Conservation (phyloP, 169 alveolate species). For the Cryptosporidium andersoni region DNA sequence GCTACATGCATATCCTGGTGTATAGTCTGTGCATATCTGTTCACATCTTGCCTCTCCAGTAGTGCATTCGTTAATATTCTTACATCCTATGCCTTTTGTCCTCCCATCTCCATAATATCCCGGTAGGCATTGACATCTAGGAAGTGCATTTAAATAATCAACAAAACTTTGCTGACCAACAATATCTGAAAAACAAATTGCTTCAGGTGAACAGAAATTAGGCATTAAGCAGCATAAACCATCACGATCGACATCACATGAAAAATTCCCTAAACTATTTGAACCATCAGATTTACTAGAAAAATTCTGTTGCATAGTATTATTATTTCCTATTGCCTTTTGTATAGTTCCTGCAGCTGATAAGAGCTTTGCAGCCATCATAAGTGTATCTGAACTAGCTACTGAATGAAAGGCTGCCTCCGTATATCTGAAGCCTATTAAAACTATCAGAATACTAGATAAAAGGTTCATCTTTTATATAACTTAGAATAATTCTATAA, state of each 20-base stretch:
- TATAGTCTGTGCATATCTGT: conserved; percentile 70
- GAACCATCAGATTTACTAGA: neutral
- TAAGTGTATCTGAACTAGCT: conserved; percentile 29
- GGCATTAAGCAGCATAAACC: conserved; percentile 69
- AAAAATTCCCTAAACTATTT: neutral
- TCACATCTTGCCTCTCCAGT: conserved; percentile 74
- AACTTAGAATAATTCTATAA: too few species aligned
- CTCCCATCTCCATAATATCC: conserved; percentile 75
- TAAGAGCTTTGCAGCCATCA: conserved; percentile 61
- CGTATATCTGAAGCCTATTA: too few species aligned
- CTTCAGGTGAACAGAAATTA: conserved; percentile 64
- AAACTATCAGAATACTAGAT: too few species aligned
- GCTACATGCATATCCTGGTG: conserved; percentile 70
- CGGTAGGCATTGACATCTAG: conserved; percentile 72
- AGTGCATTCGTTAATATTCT: conserved; percentile 71
- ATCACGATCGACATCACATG: conserved; percentile 33
- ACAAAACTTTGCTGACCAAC: conserved; percentile 68
- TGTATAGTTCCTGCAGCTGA: conserved; percentile 63
- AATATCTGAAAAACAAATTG: conserved; percentile 50
- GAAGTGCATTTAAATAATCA: conserved; percentile 73
- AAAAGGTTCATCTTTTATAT: too few species aligned
- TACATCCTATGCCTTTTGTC: conserved; percentile 73
- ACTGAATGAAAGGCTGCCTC: neutral
- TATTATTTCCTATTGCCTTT: conserved; percentile 25
- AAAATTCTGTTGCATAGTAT: neutral